Base-by-base conservation (phyloP, 2,329 filamentous ascomycete genomes). In the Pseudopithomyces chartarum region DNA sequence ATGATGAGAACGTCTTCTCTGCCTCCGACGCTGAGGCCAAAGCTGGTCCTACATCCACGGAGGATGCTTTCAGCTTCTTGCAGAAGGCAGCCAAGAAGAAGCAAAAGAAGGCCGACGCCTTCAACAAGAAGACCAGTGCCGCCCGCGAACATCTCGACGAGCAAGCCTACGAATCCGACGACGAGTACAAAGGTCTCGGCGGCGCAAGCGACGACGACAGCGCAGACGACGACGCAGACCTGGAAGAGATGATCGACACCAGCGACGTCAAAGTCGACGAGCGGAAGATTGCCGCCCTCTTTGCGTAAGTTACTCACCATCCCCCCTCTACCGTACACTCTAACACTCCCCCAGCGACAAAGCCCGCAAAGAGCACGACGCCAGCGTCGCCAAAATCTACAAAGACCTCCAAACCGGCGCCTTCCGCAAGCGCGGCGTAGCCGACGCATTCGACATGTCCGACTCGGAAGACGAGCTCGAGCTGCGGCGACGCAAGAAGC, bases 91-190 rank as follows among this genome's bases (percentile, higher is more conserved):
- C 85, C 6, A 82, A 79, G 67, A 82, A 79, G 67, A 84, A 84
- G 66, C 85, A 85, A 65, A 66, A 63, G 34, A 67, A 61, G 2
- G 57, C 64, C 2, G 81, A 83, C 50, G 78, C 79, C 6, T 96
- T 92, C 66, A 85, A 97, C 77, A 91, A 89, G 76, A 93, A 92
- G 76, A 93, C 90, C 73, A 96, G 91, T 78, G 88, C 90, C 71
- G 94, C 93, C 0, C 92, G 88, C 68, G 88, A 89, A 22, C 67
- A 97, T 84, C 83, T 99, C 36, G 86, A 98, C 63, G 95, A 97
- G 64, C 92, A 96, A 72, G 94, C 95, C 58, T 91, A 97, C 67
- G 95, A 99, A 77, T 99, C 95, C 0, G 96, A 99, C 72, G 95
- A 99, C 73, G 95, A 99, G 75, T 99, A 98, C 73, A 94, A 93